These are phyloP conservation scores for Populus hybrid DNA, from an alignment of 441 rosid species.

Conservation along the genomic window DNA sequence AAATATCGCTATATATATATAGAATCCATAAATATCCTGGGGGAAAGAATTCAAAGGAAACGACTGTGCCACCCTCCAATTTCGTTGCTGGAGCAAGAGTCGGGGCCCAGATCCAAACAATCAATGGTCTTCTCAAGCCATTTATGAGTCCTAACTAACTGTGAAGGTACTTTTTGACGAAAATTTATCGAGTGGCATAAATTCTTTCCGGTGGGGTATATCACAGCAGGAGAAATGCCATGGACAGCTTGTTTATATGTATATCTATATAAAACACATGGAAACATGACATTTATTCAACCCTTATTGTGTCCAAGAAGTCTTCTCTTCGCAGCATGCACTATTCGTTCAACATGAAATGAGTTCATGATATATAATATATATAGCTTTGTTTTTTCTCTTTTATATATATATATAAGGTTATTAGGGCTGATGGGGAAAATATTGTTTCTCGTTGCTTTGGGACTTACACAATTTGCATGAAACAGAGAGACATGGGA, in stretches of 20 bases:
- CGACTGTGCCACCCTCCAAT: background rate
- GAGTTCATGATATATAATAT: too few species aligned
- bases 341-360: too few species aligned
- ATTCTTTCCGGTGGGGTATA: background rate
- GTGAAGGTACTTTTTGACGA: background rate
- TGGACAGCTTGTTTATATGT: background rate
- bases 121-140: slow-evolving; percentile 1
- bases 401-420: background rate
- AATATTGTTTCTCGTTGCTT: background rate
- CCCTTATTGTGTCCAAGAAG: too few species aligned
- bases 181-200: background rate
- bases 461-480: background rate
- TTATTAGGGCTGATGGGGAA: background rate
- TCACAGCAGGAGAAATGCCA: background rate
- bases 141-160: background rate
- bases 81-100: background rate
- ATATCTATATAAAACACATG: too few species aligned
- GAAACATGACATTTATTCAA: too few species aligned
- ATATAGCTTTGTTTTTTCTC: too few species aligned
- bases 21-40: background rate
- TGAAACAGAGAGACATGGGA: background rate
- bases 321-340: too few species aligned
- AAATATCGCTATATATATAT: too few species aligned
- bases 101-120: slow-evolving; percentile 15
- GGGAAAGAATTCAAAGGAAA: background rate